These are phyloP conservation scores for Tuber brumale DNA, from an alignment of 495 filamentous ascomycete genomes.

Conservation along the genomic window DNA sequence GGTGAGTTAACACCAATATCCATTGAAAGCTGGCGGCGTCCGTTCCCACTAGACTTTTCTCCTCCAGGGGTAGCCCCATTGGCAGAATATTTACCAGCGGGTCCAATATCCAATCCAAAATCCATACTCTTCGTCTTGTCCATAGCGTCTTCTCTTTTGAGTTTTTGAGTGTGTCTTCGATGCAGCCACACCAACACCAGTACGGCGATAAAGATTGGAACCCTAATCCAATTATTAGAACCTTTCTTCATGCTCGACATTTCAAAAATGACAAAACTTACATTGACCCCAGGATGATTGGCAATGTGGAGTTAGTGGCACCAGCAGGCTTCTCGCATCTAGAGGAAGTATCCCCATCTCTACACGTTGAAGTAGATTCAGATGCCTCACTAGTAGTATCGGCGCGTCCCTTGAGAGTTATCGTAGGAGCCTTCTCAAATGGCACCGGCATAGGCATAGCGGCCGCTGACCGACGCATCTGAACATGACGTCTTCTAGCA, in stretches of 20 bases:
- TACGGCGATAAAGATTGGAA: constrained; percentile 65
- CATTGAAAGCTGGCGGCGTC: constrained; percentile 69
- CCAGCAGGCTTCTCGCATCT: constrained; percentile 55
- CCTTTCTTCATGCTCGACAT: neutral
- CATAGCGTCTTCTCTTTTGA: constrained; percentile 69
- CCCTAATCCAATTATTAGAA: constrained; percentile 43
- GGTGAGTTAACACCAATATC: constrained; percentile 74
- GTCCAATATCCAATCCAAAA: constrained; percentile 65
- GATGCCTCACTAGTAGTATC: neutral
- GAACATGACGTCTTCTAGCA: constrained; percentile 26
- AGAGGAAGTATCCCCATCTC: constrained; percentile 38
- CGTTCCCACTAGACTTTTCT: constrained; percentile 49
- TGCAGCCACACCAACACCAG: constrained; percentile 69
- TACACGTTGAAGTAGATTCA: constrained; percentile 17
- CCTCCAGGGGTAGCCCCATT: constrained; percentile 36
- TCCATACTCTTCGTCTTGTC: constrained; percentile 91
- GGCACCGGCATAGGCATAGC: constrained; percentile 8
- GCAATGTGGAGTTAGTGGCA: constrained; percentile 55
- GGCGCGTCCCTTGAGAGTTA: constrained; percentile 18
- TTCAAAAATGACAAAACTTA: constrained; percentile 50
- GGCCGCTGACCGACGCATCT: constrained; percentile 19
- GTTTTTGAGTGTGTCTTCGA: constrained; percentile 63
- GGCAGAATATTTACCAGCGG: constrained; percentile 25
- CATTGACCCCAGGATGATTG: constrained; percentile 75
- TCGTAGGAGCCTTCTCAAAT: constrained; percentile 5